Evolutionary conservation across 257 asterid genomes (phyloP).

Genomic region (Leonotis leonurus): DNA sequence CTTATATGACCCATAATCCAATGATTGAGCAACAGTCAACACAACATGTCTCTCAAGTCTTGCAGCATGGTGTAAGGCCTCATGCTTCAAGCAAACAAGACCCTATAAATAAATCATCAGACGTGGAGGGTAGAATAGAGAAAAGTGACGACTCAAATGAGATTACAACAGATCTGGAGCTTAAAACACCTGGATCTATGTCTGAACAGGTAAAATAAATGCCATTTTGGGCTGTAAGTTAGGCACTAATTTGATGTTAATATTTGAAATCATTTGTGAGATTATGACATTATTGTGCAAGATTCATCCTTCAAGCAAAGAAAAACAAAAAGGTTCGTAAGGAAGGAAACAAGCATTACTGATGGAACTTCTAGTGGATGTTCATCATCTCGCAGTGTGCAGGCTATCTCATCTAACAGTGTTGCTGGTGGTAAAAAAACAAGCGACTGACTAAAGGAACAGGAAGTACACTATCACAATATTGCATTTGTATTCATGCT

Average conservation of each 20-base stretch:
- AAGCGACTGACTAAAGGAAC: slow-evolving; percentile 29
- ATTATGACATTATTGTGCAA: slow-evolving; percentile 33
- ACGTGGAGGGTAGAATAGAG: slow-evolving; percentile 59
- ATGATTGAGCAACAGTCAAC: slow-evolving; percentile 62
- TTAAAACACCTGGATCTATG: slow-evolving; percentile 92
- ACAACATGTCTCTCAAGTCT: slow-evolving; percentile 51
- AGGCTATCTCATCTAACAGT: slow-evolving; percentile 68
- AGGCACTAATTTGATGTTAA: not conserved
- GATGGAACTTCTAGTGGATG: slow-evolving; percentile 85
- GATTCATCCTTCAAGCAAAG: slow-evolving; percentile 55
- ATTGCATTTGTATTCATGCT: slow-evolving; percentile 6
- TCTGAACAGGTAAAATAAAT: slow-evolving; percentile 52
- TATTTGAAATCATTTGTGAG: slow-evolving; percentile 1
- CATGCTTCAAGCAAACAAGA: slow-evolving; percentile 58
- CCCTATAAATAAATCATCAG: slow-evolving; percentile 46
- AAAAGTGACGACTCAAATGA: slow-evolving; percentile 62
- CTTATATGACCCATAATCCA: slow-evolving; percentile 65
- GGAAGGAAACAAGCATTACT: slow-evolving; percentile 53
- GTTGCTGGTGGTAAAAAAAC: slow-evolving; percentile 50
- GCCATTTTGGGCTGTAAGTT: slow-evolving; percentile 4
- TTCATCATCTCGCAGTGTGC: slow-evolving; percentile 73
- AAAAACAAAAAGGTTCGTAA: slow-evolving; percentile 40
- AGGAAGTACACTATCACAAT: slow-evolving; percentile 7
- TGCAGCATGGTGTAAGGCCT: slow-evolving; percentile 51
- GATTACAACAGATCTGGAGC: slow-evolving; percentile 85